Evolutionary conservation across 2,329 filamentous ascomycete species (phyloP).

Genomic region (Penicillium sp.): DNA sequence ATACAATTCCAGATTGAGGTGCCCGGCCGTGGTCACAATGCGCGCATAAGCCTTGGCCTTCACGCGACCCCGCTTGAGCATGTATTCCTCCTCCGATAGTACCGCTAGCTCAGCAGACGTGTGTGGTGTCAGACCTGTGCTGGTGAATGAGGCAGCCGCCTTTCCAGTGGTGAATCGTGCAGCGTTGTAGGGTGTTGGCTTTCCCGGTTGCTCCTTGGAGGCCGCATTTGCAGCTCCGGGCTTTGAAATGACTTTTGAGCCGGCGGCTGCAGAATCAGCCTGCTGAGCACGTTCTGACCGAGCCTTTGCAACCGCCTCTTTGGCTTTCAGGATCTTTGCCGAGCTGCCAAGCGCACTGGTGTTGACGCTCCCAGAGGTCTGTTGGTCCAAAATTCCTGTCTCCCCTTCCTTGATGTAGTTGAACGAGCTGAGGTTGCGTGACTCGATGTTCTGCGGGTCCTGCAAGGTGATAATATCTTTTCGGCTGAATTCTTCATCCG

Average conservation of each 20-base stretch:
- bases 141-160: slow-evolving; percentile 89
- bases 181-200: slow-evolving; percentile 62
- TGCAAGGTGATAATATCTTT: slow-evolving; percentile 94
- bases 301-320: slow-evolving; percentile 85
- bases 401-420: slow-evolving; percentile 79
- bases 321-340: slow-evolving; percentile 78
- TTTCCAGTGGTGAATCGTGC: slow-evolving; percentile 82
- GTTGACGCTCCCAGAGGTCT: slow-evolving; percentile 60
- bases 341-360: slow-evolving; percentile 66
- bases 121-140: slow-evolving; percentile 83
- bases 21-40: slow-evolving; percentile 75
- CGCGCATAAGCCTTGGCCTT: slow-evolving; percentile 85
- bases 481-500: slow-evolving; percentile 74
- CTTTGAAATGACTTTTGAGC: slow-evolving; percentile 23
- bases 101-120: slow-evolving; percentile 79
- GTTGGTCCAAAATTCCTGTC: slow-evolving; percentile 58
- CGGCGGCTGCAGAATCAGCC: slow-evolving; percentile 46
- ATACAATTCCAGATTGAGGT: slow-evolving; percentile 78
- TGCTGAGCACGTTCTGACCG: slow-evolving; percentile 60
- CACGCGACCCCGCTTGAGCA: slow-evolving; percentile 81
- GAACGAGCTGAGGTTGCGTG: slow-evolving; percentile 75
- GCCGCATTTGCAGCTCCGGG: slow-evolving; percentile 9
- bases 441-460: slow-evolving; percentile 81
- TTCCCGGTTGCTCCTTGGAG: slow-evolving; percentile 26
- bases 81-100: slow-evolving; percentile 88